Evolutionary conservation across 192 early-diverging fungal genomes (phyloP).

Genomic region (Jimgerdemannia flammicorona): DNA sequence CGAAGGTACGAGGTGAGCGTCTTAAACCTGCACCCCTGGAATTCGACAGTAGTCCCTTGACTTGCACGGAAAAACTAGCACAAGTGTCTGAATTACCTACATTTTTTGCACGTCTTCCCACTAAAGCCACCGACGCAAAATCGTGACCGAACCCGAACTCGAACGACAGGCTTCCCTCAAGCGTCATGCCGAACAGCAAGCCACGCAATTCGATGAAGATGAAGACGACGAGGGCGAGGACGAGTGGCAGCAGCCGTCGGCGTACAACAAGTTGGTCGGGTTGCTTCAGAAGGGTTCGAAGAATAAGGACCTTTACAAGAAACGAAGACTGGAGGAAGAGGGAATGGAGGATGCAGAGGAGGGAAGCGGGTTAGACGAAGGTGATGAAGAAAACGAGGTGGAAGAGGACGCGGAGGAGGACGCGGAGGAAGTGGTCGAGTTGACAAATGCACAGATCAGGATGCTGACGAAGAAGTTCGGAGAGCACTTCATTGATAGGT

Average conservation of each 20-base stretch:
- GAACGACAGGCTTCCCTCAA: slow-evolving; percentile 40
- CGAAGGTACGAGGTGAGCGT: not conserved
- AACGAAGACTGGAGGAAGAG: slow-evolving; percentile 47
- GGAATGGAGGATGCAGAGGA: slow-evolving; percentile 38
- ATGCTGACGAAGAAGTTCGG: slow-evolving; percentile 4
- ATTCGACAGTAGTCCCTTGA: not conserved
- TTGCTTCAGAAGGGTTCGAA: slow-evolving; percentile 54
- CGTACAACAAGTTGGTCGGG: slow-evolving; percentile 55
- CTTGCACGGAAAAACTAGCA: not conserved
- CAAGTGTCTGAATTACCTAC: not conserved
- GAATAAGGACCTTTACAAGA: slow-evolving; percentile 44
- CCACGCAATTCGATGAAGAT: slow-evolving; percentile 18
- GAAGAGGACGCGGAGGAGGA: slow-evolving; percentile 28
- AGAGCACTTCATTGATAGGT: not conserved
- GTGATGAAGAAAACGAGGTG: slow-evolving; percentile 17
- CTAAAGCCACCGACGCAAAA: slow-evolving; percentile 22
- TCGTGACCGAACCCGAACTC: slow-evolving; percentile 46
- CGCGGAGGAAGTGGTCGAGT: slow-evolving; percentile 12
- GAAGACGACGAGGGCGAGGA: slow-evolving; percentile 43
- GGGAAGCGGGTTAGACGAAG: slow-evolving; percentile 14
- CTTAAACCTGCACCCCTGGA: not conserved
- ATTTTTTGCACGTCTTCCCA: slow-evolving; percentile 19
- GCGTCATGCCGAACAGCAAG: slow-evolving; percentile 25
- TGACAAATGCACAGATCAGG: not conserved
- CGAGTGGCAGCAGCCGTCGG: slow-evolving; percentile 44